Evolutionary conservation across 2,329 filamentous ascomycete genomes (phyloP).

Genomic region (Pseudovirgaria hyperparasitica): DNA sequence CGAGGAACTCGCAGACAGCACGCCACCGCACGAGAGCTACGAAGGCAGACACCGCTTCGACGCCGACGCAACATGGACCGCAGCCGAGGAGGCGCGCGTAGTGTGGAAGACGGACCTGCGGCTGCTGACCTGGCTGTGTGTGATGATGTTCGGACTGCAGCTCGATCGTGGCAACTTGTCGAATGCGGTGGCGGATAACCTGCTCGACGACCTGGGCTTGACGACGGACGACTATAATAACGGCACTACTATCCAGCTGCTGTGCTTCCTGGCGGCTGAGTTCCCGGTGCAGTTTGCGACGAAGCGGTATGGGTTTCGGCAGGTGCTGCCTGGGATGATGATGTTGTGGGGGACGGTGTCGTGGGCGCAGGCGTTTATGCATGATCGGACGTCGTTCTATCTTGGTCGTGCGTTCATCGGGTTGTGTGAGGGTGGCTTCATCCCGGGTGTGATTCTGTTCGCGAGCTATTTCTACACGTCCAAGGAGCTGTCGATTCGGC

Average conservation of each 20-base stretch:
- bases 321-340: constrained; percentile 30
- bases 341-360: constrained; percentile 30
- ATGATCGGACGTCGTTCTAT: constrained; percentile 30
- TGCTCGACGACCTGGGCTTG: constrained; percentile 16
- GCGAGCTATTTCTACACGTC: constrained; percentile 62
- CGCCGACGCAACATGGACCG: constrained; percentile 40
- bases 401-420: constrained; percentile 29
- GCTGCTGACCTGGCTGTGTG: constrained; percentile 34
- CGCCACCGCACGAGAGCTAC: constrained; percentile 37
- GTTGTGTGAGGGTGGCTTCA: constrained; percentile 37
- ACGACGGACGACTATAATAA: constrained; percentile 22
- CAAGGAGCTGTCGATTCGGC: constrained; percentile 27
- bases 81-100: constrained; percentile 41
- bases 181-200: constrained; percentile 18
- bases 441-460: constrained; percentile 51
- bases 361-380: constrained; percentile 57
- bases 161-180: constrained; percentile 33
- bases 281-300: constrained; percentile 32
- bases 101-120: constrained; percentile 38
- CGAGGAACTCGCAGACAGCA: constrained; percentile 14
- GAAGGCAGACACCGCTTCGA: constrained; percentile 48
- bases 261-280: constrained; percentile 57
- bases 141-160: constrained; percentile 39
- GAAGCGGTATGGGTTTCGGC: constrained; percentile 30
- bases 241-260: constrained; percentile 50